phyloP scores from a whole-genome alignment of 257 asterid species.

The Gynochthodes officinalis region DNA sequence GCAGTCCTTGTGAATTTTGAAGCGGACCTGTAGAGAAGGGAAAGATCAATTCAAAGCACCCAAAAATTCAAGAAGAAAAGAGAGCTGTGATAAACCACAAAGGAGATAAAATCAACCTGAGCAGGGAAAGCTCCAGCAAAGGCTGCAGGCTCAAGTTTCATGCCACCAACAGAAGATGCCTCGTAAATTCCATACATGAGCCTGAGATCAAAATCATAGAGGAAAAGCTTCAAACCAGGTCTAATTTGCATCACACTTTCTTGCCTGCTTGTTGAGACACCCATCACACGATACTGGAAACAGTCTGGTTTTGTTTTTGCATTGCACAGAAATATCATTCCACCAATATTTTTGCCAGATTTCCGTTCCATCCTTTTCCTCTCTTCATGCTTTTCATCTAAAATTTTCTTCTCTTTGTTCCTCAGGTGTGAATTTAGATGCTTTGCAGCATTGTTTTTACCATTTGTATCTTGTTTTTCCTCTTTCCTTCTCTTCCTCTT shows the following conservation, averaged over 20 bases:
- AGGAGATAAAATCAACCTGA: conserved; percentile 49
- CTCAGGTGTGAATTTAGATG: conserved; percentile 12
- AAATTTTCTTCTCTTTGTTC: conserved; percentile 26
- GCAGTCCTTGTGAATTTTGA: conserved; percentile 57
- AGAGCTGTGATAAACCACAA: conserved; percentile 5
- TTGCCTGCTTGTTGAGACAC: conserved; percentile 61
- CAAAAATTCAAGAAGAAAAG: conserved; percentile 11
- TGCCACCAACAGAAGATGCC: conserved; percentile 87
- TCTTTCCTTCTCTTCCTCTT: conserved; percentile 39
- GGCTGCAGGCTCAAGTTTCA: conserved; percentile 83
- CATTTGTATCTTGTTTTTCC: conserved; percentile 26
- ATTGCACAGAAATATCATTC: conserved; percentile 88
- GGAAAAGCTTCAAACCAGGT: conserved; percentile 81
- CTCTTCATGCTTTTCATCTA: conserved; percentile 26
- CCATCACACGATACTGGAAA: conserved; percentile 72
- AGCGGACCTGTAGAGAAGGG: conserved; percentile 55
- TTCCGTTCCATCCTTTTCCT: conserved; percentile 25
- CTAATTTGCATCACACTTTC: conserved; percentile 62
- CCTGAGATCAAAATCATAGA: conserved; percentile 83
- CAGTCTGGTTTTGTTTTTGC: conserved; percentile 92
- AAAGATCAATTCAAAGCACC: conserved; percentile 14
- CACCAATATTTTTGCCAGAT: conserved; percentile 50
- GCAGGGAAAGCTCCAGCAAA: conserved; percentile 87
- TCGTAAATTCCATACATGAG: conserved; percentile 82
- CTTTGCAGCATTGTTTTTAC: conserved; percentile 19